Evolutionary conservation across 2,329 filamentous ascomycete genomes (phyloP).

Genomic region (Myriosclerotinia duriaeana): DNA sequence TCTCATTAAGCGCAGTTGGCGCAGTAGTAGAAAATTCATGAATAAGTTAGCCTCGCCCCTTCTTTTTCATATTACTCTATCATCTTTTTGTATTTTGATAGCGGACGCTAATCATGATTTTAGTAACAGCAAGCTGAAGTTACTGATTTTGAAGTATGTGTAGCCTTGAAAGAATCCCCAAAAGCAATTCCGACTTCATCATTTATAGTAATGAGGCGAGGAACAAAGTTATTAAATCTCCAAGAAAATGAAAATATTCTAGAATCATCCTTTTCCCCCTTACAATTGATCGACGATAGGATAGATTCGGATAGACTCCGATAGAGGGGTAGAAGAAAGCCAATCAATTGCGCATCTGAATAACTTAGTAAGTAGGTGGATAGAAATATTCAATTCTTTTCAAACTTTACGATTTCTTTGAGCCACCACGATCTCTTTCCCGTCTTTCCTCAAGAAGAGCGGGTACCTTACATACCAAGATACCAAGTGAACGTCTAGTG

Average conservation of each 20-base stretch:
- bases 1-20: neutral
- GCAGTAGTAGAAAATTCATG: neutral
- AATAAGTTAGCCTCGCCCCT: neutral
- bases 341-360: constrained; percentile 2
- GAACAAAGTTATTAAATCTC: neutral
- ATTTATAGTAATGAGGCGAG: neutral
- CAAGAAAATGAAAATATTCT: neutral
- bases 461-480: constrained; percentile 11
- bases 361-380: neutral
- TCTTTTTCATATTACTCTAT: neutral
- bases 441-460: constrained; percentile 3
- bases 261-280: constrained; percentile 4
- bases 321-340: constrained; percentile 8
- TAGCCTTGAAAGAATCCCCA: neutral
- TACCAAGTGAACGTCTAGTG: constrained; percentile 6
- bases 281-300: constrained; percentile 5
- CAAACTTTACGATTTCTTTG: neutral
- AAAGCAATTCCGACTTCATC: constrained; percentile 7
- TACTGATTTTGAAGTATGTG: too few relatives aligned
- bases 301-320: too few relatives aligned
- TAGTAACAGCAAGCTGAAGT: too few relatives aligned
- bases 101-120: neutral
- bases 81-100: neutral
- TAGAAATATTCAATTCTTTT: neutral
- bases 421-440: constrained; percentile 6